phyloP scores from a whole-genome alignment of 2,329 filamentous ascomycete species.

The Aspergillus sp. region DNA sequence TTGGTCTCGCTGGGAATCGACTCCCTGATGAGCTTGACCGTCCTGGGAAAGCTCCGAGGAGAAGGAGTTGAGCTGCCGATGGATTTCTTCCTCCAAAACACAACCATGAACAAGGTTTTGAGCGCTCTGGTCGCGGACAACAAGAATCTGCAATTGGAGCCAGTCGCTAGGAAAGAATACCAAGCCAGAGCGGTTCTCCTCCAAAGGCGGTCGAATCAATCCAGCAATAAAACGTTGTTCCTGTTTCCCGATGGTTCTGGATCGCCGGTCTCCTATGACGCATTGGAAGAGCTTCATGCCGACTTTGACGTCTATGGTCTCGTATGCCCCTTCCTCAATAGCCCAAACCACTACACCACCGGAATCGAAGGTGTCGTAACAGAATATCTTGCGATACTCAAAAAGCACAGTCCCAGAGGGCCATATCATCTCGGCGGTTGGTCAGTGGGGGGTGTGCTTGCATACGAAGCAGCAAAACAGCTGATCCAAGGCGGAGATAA shows the following conservation, averaged over 20 bases:
- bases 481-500: background rate
- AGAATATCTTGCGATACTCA: background rate
- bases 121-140: too few relatives aligned
- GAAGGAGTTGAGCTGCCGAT: too few relatives aligned
- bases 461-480: background rate
- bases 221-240: background rate
- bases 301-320: background rate
- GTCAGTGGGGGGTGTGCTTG: background rate
- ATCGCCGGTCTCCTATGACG: background rate
- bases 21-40: too few relatives aligned
- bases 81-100: too few relatives aligned
- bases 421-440: background rate
- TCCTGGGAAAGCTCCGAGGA: too few relatives aligned
- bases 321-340: background rate
- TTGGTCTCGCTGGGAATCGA: too few relatives aligned
- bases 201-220: too few relatives aligned
- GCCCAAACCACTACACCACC: too few relatives aligned
- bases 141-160: too few relatives aligned
- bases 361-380: background rate
- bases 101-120: too few relatives aligned
- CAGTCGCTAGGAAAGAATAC: too few relatives aligned
- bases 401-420: background rate
- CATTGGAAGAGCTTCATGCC: background rate
- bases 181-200: too few relatives aligned
- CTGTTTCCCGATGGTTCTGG: background rate